These are phyloP conservation scores for carrot (Daucus carota) DNA, from an alignment of 129 eudicot genomes.

Conservation along the genomic window DH1_v3.0 NC_030388.2:26561001-26561500, in stretches of 20 bases:
- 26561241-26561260: neutral
- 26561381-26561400: neutral
- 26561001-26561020: neutral
- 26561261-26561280: neutral
- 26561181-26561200: neutral
- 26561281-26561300: neutral
- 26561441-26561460: neutral
- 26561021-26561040: neutral
- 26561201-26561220: too few species aligned
- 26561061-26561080: neutral
- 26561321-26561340: neutral
- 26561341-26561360: neutral
- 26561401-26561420: neutral
- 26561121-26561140: neutral
- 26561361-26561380: neutral
- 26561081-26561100: neutral
- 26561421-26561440: neutral
- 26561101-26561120: neutral
- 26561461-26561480: neutral
- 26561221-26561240: too few species aligned
- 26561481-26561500: slow-evolving; percentile 2
- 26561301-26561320: too few species aligned
- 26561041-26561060: neutral
- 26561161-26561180: neutral
- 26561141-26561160: neutral